These are phyloP conservation scores for Hysterium pulicare DNA, from an alignment of 2,329 filamentous ascomycete species.

Conservation along the genomic window DNA sequence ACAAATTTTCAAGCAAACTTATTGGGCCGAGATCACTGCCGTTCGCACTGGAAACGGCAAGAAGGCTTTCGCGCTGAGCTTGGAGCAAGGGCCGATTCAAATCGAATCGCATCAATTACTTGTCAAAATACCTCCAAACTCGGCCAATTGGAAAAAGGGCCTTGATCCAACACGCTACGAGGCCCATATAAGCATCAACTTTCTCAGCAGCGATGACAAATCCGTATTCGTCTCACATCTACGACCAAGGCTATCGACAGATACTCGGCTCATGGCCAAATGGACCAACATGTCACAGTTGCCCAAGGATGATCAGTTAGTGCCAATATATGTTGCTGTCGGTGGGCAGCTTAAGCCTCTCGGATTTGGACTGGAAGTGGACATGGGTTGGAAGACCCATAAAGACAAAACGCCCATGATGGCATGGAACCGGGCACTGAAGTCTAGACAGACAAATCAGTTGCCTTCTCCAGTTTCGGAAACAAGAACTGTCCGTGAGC, in stretches of 20 bases:
- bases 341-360: conserved; percentile 11
- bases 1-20: neutral
- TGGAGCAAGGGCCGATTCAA: neutral
- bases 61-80: neutral
- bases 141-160: neutral
- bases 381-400: conserved; percentile 20
- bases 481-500: neutral
- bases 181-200: conserved; percentile 14
- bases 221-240: conserved; percentile 24
- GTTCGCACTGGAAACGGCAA: neutral
- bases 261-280: conserved; percentile 17
- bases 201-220: conserved; percentile 24
- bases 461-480: conserved; percentile 5
- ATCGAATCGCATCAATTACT: conserved; percentile 1
- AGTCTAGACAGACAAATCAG: conserved; percentile 1
- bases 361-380: conserved; percentile 18
- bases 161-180: conserved; percentile 1
- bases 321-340: conserved; percentile 10
- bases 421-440: conserved; percentile 22
- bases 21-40: neutral
- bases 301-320: conserved; percentile 9
- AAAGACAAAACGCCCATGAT: conserved; percentile 13
- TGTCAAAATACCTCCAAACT: conserved; percentile 1
- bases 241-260: conserved; percentile 7
- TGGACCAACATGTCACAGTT: conserved; percentile 29